These are phyloP conservation scores for Dichomitus squalens DNA, from an alignment of 1,284 basidiomycete genomes.

Conservation along the genomic window DNA sequence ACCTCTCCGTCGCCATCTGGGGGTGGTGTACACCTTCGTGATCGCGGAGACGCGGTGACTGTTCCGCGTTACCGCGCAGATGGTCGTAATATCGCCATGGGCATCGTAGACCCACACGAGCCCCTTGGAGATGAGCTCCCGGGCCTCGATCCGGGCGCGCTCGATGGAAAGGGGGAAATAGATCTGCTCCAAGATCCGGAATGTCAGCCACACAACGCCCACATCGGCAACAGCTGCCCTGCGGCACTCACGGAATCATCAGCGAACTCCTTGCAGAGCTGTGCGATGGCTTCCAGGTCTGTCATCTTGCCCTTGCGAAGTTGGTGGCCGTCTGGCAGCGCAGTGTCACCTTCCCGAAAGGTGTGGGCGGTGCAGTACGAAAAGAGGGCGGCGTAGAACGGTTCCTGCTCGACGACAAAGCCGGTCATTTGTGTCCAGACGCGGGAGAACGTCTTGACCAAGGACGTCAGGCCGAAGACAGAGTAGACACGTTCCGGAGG, in stretches of 20 bases:
- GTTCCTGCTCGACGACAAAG: slow-evolving; percentile 36
- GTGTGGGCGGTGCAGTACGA: slow-evolving; percentile 42
- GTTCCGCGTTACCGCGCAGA: slow-evolving; percentile 51
- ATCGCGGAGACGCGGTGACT: slow-evolving; percentile 47
- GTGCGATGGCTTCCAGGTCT: slow-evolving; percentile 41
- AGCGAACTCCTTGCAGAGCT: slow-evolving; percentile 51
- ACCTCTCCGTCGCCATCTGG: slow-evolving; percentile 43
- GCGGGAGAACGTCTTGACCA: slow-evolving; percentile 41
- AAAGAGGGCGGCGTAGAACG: slow-evolving; percentile 48
- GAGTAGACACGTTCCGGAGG: slow-evolving; percentile 44
- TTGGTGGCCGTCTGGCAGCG: slow-evolving; percentile 33
- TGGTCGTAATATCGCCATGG: slow-evolving; percentile 42
- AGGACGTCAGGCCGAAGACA: slow-evolving; percentile 43
- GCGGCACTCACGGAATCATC: slow-evolving; percentile 42
- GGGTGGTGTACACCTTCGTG: slow-evolving; percentile 53
- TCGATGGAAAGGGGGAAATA: slow-evolving; percentile 42
- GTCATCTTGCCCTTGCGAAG: slow-evolving; percentile 36
- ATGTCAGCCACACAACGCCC: slow-evolving; percentile 2
- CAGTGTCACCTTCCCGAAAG: slow-evolving; percentile 30
- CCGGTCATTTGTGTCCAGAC: slow-evolving; percentile 42
- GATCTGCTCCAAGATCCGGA: slow-evolving; percentile 28
- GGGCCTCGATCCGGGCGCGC: slow-evolving; percentile 41
- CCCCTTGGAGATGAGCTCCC: slow-evolving; percentile 42
- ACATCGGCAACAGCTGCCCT: background rate
- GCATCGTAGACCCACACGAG: slow-evolving; percentile 52